Percentiles rank a stretch among this genome's conserved stretches.
Conservation (phyloP, 768 basidiomycete genomes). For the Russula sp. region DNA sequence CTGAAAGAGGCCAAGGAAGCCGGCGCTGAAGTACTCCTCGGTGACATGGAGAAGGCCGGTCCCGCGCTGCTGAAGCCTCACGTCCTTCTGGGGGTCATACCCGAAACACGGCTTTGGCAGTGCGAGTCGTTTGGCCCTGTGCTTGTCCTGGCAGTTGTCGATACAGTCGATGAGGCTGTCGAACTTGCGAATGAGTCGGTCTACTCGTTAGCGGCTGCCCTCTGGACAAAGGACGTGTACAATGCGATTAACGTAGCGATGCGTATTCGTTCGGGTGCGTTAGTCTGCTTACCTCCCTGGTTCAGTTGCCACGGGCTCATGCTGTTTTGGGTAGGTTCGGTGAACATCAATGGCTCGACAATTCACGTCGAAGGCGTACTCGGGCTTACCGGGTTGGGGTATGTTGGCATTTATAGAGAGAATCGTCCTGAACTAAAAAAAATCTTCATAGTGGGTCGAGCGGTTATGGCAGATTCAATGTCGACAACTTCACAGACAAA, state of each 20-base stretch:
- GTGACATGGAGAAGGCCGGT: slow-evolving; percentile 37
- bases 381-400: slow-evolving; percentile 44
- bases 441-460: slow-evolving; percentile 26
- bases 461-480: slow-evolving; percentile 50
- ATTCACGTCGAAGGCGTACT: slow-evolving; percentile 39
- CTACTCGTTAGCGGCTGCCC: slow-evolving; percentile 44
- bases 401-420: slow-evolving; percentile 22
- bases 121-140: slow-evolving; percentile 60
- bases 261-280: slow-evolving; percentile 41
- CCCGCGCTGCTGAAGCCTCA: slow-evolving; percentile 44
- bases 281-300: background rate
- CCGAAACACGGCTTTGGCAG: slow-evolving; percentile 49
- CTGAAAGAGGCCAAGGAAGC: slow-evolving; percentile 38
- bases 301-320: background rate
- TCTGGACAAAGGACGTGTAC: slow-evolving; percentile 48
- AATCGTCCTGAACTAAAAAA: background rate
- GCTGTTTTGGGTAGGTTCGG: slow-evolving; percentile 35
- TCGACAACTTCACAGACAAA: slow-evolving; percentile 46
- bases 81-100: slow-evolving; percentile 42
- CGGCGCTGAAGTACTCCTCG: slow-evolving; percentile 43
- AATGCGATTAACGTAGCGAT: slow-evolving; percentile 42
- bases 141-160: slow-evolving; percentile 40
- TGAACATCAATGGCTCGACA: slow-evolving; percentile 51
- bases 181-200: slow-evolving; percentile 49
- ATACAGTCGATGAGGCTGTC: slow-evolving; percentile 49